These are phyloP conservation scores for Citrus unshiu DNA, from an alignment of 345 rosid genomes.

Conservation along the genomic window DNA sequence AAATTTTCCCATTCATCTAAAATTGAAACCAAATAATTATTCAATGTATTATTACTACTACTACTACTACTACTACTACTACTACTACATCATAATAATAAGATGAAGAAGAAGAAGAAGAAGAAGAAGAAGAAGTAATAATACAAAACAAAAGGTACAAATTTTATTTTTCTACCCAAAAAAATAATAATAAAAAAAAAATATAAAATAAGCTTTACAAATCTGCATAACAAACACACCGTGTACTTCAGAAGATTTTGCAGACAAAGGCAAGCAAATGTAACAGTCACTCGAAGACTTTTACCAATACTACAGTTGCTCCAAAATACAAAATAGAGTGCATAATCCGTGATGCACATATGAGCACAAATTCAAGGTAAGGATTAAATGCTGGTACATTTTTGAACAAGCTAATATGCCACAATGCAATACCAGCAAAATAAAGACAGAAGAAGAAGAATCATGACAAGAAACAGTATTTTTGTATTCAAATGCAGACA, in stretches of 20 bases:
- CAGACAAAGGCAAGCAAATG: not conserved
- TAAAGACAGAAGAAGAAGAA: not conserved
- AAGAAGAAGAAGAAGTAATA: no score
- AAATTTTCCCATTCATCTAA: slow-evolving; percentile 99
- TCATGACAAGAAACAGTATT: not conserved
- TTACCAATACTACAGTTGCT: not conserved
- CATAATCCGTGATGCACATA: not conserved
- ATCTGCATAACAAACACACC: no score
- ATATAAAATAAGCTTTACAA: no score
- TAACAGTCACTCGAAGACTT: not conserved
- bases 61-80: no score
- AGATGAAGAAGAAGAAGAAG: no score
- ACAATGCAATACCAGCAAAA: not conserved
- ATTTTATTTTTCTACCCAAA: no score
- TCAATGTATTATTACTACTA: no score
- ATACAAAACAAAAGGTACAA: no score
- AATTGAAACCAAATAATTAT: slow-evolving; percentile 1
- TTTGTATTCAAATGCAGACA: not conserved
- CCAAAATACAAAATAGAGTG: not conserved
- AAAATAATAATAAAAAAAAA: no score
- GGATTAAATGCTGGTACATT: not conserved
- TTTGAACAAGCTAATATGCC: not conserved
- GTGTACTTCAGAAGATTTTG: not conserved
- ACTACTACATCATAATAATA: no score
- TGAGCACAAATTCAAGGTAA: not conserved